These are phyloP conservation scores for Cystobasidium ongulense DNA, from an alignment of 768 basidiomycete genomes.

Conservation along the genomic window DNA sequence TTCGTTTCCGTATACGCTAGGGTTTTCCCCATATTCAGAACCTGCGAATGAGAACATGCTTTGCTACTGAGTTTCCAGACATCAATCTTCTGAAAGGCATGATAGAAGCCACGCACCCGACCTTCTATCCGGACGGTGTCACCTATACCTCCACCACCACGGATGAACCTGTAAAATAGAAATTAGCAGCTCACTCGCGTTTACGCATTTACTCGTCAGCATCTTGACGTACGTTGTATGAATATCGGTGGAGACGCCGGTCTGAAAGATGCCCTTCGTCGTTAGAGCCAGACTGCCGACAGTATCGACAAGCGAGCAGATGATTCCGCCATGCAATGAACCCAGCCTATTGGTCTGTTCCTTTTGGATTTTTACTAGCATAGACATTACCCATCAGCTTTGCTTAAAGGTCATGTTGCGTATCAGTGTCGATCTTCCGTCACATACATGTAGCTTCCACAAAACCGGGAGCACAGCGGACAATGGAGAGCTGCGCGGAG, in stretches of 20 bases:
- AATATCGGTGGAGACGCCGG: constrained; percentile 33
- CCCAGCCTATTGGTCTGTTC: constrained; percentile 21
- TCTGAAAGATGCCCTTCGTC: constrained; percentile 32
- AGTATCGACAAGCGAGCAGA: constrained; percentile 38
- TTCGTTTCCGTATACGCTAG: constrained; percentile 38
- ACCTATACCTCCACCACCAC: constrained; percentile 33
- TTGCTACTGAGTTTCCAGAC: too few relatives aligned
- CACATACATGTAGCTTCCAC: constrained; percentile 10
- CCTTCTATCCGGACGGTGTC: constrained; percentile 32
- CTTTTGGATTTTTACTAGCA: constrained; percentile 19
- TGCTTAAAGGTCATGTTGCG: not conserved
- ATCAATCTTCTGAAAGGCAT: too few relatives aligned
- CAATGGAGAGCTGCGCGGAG: not conserved
- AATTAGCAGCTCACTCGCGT: constrained; percentile 31
- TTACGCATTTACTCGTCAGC: constrained; percentile 12
- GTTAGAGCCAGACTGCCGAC: constrained; percentile 37
- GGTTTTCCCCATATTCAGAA: constrained; percentile 33
- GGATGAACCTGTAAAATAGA: constrained; percentile 34
- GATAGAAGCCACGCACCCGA: too few relatives aligned
- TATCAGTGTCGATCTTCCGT: not conserved
- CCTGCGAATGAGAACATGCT: not conserved
- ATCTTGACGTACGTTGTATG: constrained; percentile 14
- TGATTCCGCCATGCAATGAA: constrained; percentile 39
- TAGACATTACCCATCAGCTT: too few relatives aligned
- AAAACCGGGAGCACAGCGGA: constrained; percentile 12